Percentiles rank a stretch among this genome's conserved stretches.
Evolutionary conservation across 1,284 basidiomycete species (phyloP).

Genomic region (Gymnopus androsaceus): DNA sequence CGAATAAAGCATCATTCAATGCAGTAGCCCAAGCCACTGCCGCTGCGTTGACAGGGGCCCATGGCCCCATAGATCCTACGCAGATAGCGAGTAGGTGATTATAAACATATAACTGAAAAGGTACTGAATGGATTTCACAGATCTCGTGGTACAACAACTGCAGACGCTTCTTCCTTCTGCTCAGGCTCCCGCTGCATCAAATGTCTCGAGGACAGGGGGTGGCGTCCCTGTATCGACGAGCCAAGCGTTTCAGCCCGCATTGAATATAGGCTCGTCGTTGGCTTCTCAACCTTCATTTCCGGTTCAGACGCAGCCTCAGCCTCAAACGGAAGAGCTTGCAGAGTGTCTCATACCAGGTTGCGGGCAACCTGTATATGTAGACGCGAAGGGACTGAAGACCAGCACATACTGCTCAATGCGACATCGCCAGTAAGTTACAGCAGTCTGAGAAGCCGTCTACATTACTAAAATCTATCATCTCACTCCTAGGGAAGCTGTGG

Average conservation of each 20-base stretch:
- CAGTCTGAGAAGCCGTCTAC: neutral
- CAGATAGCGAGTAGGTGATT: slow-evolving; percentile 24
- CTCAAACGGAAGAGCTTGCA: slow-evolving; percentile 21
- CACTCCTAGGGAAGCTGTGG: slow-evolving; percentile 46
- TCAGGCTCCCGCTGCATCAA: slow-evolving; percentile 24
- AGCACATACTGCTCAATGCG: slow-evolving; percentile 54
- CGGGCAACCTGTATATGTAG: slow-evolving; percentile 49
- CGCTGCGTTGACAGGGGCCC: neutral
- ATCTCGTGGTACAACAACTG: slow-evolving; percentile 27
- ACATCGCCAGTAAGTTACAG: slow-evolving; percentile 52
- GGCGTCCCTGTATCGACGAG: neutral
- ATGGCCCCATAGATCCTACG: slow-evolving; percentile 7
- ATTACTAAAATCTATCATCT: neutral
- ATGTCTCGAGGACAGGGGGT: slow-evolving; percentile 9
- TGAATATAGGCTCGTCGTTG: neutral
- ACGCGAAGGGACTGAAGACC: slow-evolving; percentile 41
- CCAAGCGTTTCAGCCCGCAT: neutral
- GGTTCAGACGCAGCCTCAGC: slow-evolving; percentile 1
- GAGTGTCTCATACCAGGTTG: slow-evolving; percentile 53
- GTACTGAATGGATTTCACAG: slow-evolving; percentile 28
- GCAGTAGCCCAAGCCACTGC: slow-evolving; percentile 1
- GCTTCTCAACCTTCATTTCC: neutral
- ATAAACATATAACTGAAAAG: slow-evolving; percentile 41
- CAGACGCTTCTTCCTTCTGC: slow-evolving; percentile 20
- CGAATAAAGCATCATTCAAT: neutral